phyloP scores from a whole-genome alignment of 176 grass and related monocot genomes.

The Lolium perenne region DNA sequence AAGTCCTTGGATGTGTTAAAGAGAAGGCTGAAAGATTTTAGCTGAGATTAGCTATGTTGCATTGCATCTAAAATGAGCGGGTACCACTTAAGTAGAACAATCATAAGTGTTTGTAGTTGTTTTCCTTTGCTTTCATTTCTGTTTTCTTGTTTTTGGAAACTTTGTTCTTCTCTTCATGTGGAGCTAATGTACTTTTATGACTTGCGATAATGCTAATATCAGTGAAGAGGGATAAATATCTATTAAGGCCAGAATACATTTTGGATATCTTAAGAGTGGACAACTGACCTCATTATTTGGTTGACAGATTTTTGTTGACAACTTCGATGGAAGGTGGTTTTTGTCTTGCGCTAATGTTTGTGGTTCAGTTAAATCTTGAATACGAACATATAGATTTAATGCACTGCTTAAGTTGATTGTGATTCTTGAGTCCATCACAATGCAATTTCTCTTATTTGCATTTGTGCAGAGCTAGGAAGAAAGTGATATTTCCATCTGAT shows the following conservation, averaged over 20 bases:
- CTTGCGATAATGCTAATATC: neutral
- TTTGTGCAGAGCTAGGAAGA: neutral
- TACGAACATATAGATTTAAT: neutral
- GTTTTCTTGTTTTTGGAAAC: neutral
- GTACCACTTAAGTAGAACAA: neutral
- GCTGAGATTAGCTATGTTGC: constrained; percentile 46
- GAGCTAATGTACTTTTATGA: constrained; percentile 21
- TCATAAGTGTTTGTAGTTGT: neutral
- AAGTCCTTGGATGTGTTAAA: constrained; percentile 95
- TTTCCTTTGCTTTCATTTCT: neutral
- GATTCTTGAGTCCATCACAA: neutral
- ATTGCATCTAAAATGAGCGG: constrained; percentile 11
- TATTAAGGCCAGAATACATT: neutral
- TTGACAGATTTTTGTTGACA: neutral
- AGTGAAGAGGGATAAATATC: neutral
- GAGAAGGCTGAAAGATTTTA: constrained; percentile 92
- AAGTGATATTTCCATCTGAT: neutral
- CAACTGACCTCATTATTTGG: neutral
- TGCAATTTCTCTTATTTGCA: neutral
- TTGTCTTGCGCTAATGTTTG: neutral
- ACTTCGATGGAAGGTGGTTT: neutral
- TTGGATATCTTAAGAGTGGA: neutral
- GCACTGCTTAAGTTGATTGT: neutral
- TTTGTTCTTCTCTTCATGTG: neutral
- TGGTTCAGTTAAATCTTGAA: neutral